A percentile compares a stretch with the other conserved stretches of the same genome.
Evolutionary conservation across 2,329 filamentous ascomycete genomes (phyloP).

Genomic region (Didymosphaeria variabile): DNA sequence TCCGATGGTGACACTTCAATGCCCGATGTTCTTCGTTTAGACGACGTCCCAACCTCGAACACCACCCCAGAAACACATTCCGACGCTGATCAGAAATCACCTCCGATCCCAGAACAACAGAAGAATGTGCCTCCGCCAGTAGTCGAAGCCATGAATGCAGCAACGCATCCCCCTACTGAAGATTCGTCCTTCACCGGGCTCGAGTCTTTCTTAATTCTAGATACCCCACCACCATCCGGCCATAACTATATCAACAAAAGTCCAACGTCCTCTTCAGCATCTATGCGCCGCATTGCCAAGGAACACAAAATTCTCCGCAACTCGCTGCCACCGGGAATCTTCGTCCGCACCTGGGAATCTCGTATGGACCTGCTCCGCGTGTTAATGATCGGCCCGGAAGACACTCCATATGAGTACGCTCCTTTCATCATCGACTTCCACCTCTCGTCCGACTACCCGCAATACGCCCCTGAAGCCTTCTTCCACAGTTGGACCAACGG

Average conservation of each 20-base stretch:
- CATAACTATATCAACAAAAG: conserved; percentile 52
- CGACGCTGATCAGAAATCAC: conserved; percentile 32
- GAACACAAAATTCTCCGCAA: conserved; percentile 66
- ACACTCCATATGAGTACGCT: conserved; percentile 68
- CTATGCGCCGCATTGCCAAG: conserved; percentile 62
- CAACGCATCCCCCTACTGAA: conserved; percentile 8
- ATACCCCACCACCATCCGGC: conserved; percentile 42
- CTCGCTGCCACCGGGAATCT: conserved; percentile 65
- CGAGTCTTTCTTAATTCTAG: conserved; percentile 47
- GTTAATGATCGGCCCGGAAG: conserved; percentile 65
- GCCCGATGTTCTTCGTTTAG: conserved; percentile 35
- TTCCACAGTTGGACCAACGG: conserved; percentile 68
- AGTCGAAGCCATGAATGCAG: conserved; percentile 18
- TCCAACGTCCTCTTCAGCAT: conserved; percentile 52
- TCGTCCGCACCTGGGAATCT: conserved; percentile 67
- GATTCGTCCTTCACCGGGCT: conserved; percentile 21
- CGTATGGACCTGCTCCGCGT: conserved; percentile 67
- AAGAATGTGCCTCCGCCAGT: conserved; percentile 13
- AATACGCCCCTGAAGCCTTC: conserved; percentile 61
- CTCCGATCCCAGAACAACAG: neutral
- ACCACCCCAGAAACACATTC: conserved; percentile 45
- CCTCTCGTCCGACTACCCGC: conserved; percentile 60
- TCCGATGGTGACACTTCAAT: conserved; percentile 45
- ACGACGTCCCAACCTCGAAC: conserved; percentile 40
- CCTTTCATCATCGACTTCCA: conserved; percentile 69